Conservation (phyloP, 1,284 basidiomycete species). For the Chalciporus sp. region DNA sequence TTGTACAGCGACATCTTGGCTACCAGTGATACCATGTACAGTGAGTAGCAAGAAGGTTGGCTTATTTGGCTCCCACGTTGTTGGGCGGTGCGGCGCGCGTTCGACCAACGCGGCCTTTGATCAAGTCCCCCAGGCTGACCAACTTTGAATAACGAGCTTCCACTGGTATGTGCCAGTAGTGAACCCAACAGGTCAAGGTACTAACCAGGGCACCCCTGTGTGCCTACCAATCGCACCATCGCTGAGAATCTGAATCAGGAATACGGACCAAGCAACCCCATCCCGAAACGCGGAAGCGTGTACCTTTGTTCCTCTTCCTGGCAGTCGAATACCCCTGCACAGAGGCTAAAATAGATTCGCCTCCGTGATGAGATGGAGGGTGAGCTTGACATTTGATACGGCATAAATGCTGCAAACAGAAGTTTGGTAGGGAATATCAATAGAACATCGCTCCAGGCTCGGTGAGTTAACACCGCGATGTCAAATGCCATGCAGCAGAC, state of each 20-base stretch:
- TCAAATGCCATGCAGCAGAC: not conserved
- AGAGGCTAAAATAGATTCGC: not conserved
- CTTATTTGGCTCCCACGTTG: not conserved
- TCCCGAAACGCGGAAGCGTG: not conserved
- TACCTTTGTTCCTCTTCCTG: not conserved
- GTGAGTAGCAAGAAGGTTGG: not conserved
- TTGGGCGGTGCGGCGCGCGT: too few species aligned
- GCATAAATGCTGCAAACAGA: not conserved
- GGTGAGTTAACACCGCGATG: not conserved
- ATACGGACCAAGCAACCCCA: not conserved
- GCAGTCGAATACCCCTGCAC: not conserved
- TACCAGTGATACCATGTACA: too few species aligned
- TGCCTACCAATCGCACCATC: too few species aligned
- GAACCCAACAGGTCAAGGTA: too few species aligned
- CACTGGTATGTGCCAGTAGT: too few species aligned
- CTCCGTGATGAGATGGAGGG: not conserved
- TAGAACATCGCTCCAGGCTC: not conserved
- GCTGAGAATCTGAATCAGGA: not conserved
- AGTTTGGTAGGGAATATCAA: too few species aligned
- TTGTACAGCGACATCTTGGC: conserved; percentile 8
- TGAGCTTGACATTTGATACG: not conserved
- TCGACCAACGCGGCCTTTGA: too few species aligned
- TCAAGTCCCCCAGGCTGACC: not conserved
- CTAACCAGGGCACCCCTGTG: too few species aligned
- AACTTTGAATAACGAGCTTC: not conserved